Evolutionary conservation across 2,329 filamentous ascomycete species (phyloP).

Genomic region (Madurella mycetomatis): DNA sequence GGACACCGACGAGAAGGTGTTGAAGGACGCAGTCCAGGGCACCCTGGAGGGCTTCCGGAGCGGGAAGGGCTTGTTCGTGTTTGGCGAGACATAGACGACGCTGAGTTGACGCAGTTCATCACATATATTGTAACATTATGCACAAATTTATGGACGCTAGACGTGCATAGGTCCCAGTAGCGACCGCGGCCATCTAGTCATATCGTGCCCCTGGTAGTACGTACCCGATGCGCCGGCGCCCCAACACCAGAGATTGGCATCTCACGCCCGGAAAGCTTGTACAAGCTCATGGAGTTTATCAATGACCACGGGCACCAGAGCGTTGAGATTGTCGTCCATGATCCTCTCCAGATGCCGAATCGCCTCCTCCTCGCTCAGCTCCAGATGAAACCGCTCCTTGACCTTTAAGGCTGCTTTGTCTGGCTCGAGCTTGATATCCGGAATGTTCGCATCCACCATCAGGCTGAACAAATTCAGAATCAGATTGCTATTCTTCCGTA

Average conservation of each 20-base stretch:
- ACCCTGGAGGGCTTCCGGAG: constrained; percentile 78
- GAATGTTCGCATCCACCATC: constrained; percentile 97
- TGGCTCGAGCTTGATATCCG: constrained; percentile 85
- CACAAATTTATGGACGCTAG: background rate
- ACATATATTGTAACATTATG: background rate
- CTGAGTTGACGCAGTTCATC: background rate
- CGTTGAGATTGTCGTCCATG: constrained; percentile 86
- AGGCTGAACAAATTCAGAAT: constrained; percentile 93
- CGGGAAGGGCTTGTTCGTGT: constrained; percentile 89
- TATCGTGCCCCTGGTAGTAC: background rate
- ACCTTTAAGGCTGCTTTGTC: constrained; percentile 95
- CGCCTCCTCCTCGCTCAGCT: constrained; percentile 88
- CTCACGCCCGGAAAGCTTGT: constrained; percentile 77
- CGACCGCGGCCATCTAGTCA: background rate
- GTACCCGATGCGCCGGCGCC: background rate
- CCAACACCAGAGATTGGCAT: background rate
- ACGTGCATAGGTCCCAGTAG: background rate
- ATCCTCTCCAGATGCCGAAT: constrained; percentile 81
- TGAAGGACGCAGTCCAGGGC: constrained; percentile 73
- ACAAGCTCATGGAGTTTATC: constrained; percentile 92
- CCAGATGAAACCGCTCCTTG: constrained; percentile 87
- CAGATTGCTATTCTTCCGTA: constrained; percentile 83
- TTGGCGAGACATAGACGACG: constrained; percentile 50
- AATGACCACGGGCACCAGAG: constrained; percentile 88
- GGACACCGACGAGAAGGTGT: constrained; percentile 65